A percentile compares a stretch with the other conserved stretches of the same genome.
Conservation (phyloP, 1,284 basidiomycete genomes). For the Ustilago hordei region DNA sequence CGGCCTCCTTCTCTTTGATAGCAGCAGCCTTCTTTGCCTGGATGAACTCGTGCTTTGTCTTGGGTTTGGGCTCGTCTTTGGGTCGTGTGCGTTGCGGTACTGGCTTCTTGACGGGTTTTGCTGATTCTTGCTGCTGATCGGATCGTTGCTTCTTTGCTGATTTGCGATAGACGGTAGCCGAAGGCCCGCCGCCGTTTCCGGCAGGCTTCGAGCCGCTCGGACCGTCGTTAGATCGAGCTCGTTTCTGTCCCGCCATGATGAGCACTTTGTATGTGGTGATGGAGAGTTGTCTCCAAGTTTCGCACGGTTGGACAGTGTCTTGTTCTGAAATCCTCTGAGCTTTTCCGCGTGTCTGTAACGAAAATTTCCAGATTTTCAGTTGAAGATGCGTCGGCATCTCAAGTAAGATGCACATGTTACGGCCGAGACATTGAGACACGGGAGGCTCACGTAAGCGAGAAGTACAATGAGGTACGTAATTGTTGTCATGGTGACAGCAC, state of each 20-base stretch:
- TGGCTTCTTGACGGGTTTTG: constrained; percentile 38
- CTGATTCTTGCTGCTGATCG: constrained; percentile 28
- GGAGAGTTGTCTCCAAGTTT: background rate
- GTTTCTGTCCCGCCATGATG: constrained; percentile 40
- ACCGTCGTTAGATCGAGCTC: constrained; percentile 16
- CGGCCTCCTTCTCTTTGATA: constrained; percentile 35
- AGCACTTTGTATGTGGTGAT: background rate
- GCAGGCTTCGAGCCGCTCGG: constrained; percentile 7
- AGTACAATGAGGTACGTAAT: no score
- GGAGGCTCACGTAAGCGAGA: no score
- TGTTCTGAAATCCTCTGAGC: background rate
- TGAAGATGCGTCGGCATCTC: no score
- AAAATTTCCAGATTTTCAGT: constrained; percentile 7
- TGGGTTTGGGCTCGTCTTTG: constrained; percentile 55
- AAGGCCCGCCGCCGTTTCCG: constrained; percentile 15
- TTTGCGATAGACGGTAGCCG: constrained; percentile 56
- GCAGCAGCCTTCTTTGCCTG: constrained; percentile 53
- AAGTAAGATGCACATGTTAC: no score
- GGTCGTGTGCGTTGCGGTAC: constrained; percentile 38
- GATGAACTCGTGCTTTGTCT: constrained; percentile 60
- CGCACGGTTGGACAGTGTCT: background rate
- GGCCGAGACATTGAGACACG: no score
- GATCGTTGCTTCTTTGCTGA: constrained; percentile 53
- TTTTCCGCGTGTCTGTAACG: background rate
- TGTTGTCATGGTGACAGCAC: no score